Evolutionary conservation across 805 yeast genomes (phyloP).

Genomic region (Yarrowia divulgata): DNA sequence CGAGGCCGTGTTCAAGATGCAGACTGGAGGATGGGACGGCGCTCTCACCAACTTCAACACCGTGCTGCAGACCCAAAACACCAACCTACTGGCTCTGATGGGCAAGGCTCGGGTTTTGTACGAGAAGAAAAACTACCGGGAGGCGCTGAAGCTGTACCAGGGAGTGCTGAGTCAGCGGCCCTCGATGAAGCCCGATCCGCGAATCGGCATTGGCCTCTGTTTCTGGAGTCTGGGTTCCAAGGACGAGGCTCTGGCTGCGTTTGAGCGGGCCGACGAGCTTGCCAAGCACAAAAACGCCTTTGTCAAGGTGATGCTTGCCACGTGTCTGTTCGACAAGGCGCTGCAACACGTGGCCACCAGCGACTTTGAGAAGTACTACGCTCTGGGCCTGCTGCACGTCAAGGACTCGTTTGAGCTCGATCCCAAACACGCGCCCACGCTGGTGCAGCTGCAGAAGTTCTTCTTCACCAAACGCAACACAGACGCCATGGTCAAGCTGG

Average conservation of each 20-base stretch:
- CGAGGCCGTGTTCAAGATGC: constrained; percentile 68
- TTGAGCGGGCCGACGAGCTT: constrained; percentile 79
- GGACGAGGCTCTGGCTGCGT: constrained; percentile 76
- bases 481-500: constrained; percentile 63
- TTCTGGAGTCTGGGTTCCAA: constrained; percentile 87
- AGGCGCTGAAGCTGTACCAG: constrained; percentile 83
- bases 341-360: constrained; percentile 57
- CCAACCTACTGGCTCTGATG: constrained; percentile 75
- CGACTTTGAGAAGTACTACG: constrained; percentile 67
- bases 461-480: constrained; percentile 72
- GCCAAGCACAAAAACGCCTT: constrained; percentile 57
- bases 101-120: constrained; percentile 85
- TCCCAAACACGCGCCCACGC: constrained; percentile 65
- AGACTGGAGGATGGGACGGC: constrained; percentile 68
- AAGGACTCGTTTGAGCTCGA: constrained; percentile 53
- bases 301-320: constrained; percentile 30
- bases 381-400: constrained; percentile 60
- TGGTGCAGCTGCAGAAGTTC: constrained; percentile 71
- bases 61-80: constrained; percentile 60
- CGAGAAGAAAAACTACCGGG: constrained; percentile 71
- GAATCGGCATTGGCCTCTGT: constrained; percentile 94
- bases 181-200: constrained; percentile 79
- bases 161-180: constrained; percentile 80
- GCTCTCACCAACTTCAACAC: constrained; percentile 74
- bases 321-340: constrained; percentile 73